Conservation (phyloP, 345 rosid species). For the Psidium friedrichsthalianum region DNA sequence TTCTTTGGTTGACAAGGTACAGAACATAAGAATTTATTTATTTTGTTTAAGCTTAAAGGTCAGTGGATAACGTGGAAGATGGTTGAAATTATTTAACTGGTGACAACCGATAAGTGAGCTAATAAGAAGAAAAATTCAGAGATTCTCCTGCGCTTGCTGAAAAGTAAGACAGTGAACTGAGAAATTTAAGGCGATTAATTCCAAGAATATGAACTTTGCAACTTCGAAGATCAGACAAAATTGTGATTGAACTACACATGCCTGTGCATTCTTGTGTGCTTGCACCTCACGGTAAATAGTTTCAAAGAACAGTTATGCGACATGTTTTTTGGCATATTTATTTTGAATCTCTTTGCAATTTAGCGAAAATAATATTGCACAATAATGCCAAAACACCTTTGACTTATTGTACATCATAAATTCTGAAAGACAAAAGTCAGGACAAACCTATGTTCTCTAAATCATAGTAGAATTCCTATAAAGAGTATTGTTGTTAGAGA, state of each 20-base stretch:
- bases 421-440: not conserved
- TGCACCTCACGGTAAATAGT: not conserved
- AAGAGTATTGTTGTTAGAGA: not conserved
- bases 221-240: not conserved
- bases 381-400: not conserved
- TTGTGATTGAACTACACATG: not conserved
- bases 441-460: not conserved
- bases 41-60: not conserved
- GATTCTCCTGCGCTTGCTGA: not conserved
- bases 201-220: not conserved
- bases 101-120: not conserved
- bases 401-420: not conserved
- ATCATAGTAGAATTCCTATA: not conserved
- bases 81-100: not conserved
- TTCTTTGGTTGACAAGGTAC: conserved; percentile 95
- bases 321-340: not conserved
- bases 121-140: not conserved
- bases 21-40: not conserved
- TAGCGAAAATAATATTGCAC: not conserved
- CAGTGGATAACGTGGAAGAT: not conserved
- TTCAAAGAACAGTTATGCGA: not conserved
- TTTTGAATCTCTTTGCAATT: not conserved
- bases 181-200: not conserved
- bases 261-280: not conserved
- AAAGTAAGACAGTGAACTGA: not conserved